Evolutionary conservation across 352 stramenopile genomes (phyloP), one percentile per base, ranked within the genome.

Genomic region (Pythium chondricola): DNA sequence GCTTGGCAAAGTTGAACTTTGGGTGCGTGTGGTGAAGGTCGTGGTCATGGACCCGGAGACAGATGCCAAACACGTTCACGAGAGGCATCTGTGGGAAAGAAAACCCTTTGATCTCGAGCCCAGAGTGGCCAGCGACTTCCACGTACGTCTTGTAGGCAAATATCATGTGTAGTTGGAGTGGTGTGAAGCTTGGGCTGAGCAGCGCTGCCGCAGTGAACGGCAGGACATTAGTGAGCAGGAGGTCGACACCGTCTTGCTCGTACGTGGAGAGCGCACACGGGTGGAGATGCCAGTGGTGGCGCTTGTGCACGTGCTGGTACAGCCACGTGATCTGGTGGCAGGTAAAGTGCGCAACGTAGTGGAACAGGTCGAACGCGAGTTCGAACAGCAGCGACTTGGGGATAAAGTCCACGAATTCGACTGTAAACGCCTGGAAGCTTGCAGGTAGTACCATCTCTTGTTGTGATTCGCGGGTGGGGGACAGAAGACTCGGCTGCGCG

Each of bases 91-190:
- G 83, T 21, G 83, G 83, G 51, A 95, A 94, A 14, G 77, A 93
- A 30, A 81, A 90, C 38, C 81, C 83, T 44, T 90, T 91, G 52
- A 89, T 65, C 27, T 93, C 75, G 20, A 94, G 59, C 0, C 85
- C 85, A 6, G 57, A 89, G 59, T 94, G 83, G 14, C 85, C 83
- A 2, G 85, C 85, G 24, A 93, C 71, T 51, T 95, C 85, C 26
- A 95, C 81, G 65, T 93, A 95, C 41, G 82, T 82, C 63, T 93
- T 94, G 74, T 95, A 95, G 16, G 81, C 76, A 56, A 92, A 81
- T 16, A 95, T 49, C 32, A 95, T 43, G 9, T 91, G 68, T 8
- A 91, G 46, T 41, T 93, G 78, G n/a, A 75, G 35, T 18, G 43
- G 26, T 2, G 79, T 78, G 41, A 93, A 67, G 6, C 61, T 35